Evolutionary conservation across 495 filamentous ascomycete genomes (phyloP), one percentile per base, ranked within the genome.

Genomic region (Xylaria nigripes): DNA sequence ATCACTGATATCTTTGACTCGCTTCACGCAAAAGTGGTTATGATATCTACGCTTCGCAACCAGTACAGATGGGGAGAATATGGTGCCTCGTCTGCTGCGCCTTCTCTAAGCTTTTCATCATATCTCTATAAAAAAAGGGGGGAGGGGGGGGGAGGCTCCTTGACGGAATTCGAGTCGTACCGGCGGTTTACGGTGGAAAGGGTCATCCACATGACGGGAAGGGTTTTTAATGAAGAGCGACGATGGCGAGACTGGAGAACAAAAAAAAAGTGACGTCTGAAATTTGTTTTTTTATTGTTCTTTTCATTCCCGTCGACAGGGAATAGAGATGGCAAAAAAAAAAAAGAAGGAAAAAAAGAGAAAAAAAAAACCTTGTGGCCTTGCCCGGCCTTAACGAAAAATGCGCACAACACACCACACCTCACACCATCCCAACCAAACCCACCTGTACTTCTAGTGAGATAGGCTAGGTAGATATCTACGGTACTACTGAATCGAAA

Each of bases 201-300:
- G 27, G 13, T 23, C 22, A n/a, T 18, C 21, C 24, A n/a, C 16
- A 18, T 7, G 40, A 51, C 30, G 38, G n/a, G 24, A 34, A 34
- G 32, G 25, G 32, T 34, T 43, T 49, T 16, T 52, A 52, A 52
- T 52, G 50, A 52, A 52, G 41, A 45, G 50, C 29, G 41, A 52
- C 8, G 50, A 52, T 45, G 41, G 41, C 41, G 50, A 25, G 50
- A 36, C 16, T 19, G 12, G 32, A 34, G 12, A 34, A 6, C 7
- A 34, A 34, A 34, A 34, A 34, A 34, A 34, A 34, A 6, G 12
- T 10, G 32, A 13, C 32, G 6, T 34, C 12, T 10, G 12, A 34
- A 34, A 8, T 6, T 34, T 34, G 32, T 34, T 34, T 34, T 34
- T 34, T 34, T 34, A 2, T 34, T 34, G 32, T 8, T 34, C 6